Percentiles rank a stretch among this genome's conserved stretches.
Evolutionary conservation across 2,329 filamentous ascomycete species (phyloP).

Genomic region (Monilinia aucupariae): DNA sequence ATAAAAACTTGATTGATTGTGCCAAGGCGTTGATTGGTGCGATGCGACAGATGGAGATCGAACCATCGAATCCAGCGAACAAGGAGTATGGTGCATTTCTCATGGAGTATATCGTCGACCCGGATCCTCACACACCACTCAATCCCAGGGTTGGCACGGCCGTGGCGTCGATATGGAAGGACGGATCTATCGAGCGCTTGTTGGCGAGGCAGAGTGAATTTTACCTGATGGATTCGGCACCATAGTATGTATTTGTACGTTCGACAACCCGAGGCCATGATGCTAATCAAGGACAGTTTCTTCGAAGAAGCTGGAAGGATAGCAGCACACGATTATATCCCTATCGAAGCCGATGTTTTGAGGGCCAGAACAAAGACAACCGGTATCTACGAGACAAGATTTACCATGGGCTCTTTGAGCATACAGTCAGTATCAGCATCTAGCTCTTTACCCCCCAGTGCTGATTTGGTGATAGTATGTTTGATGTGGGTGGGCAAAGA

Average conservation of each 20-base stretch:
- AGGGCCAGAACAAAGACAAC: constrained; percentile 96
- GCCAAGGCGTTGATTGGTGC: constrained; percentile 87
- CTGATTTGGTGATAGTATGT: constrained; percentile 65
- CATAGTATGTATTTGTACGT: constrained; percentile 61
- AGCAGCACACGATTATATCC: constrained; percentile 77
- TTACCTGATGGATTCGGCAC: constrained; percentile 97
- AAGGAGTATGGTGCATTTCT: constrained; percentile 73
- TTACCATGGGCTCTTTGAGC: constrained; percentile 96
- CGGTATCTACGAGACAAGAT: constrained; percentile 97
- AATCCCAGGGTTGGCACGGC: constrained; percentile 77
- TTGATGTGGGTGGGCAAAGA: constrained; percentile 93
- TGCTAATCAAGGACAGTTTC: constrained; percentile 57
- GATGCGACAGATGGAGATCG: constrained; percentile 86
- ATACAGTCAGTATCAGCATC: constrained; percentile 70
- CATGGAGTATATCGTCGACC: constrained; percentile 81
- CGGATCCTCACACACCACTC: constrained; percentile 80
- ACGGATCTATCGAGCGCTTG: constrained; percentile 73
- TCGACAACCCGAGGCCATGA: too few species aligned
- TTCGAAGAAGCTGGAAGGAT: constrained; percentile 90
- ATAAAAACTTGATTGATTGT: constrained; percentile 97
- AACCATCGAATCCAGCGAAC: constrained; percentile 66
- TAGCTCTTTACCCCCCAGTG: not conserved
- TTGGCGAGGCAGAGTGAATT: constrained; percentile 97
- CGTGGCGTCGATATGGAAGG: constrained; percentile 82
- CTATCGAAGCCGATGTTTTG: constrained; percentile 89